phyloP scores from a whole-genome alignment of 2,329 filamentous ascomycete genomes.

The Chalara sp. region DNA sequence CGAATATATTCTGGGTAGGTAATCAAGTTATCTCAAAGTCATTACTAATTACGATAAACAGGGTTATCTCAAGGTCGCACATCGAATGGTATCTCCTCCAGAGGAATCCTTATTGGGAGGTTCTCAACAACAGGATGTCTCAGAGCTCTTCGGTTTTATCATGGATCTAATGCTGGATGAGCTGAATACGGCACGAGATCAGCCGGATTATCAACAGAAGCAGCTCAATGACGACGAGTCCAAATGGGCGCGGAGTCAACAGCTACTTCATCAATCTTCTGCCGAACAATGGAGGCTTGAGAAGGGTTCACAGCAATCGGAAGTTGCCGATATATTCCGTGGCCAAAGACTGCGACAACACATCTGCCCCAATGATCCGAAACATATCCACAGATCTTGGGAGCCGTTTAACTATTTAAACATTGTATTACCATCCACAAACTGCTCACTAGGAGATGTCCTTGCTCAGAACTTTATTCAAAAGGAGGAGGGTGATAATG shows the following conservation, averaged over 20 bases:
- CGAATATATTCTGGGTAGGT: constrained; percentile 52
- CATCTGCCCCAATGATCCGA: neutral
- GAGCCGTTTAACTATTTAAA: neutral
- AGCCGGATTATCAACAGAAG: neutral
- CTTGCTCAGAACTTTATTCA: neutral
- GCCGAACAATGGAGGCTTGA: neutral
- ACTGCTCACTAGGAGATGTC: neutral
- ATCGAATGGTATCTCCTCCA: neutral
- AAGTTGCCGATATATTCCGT: neutral
- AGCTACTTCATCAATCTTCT: neutral
- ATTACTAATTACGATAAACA: neutral
- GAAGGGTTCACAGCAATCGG: neutral
- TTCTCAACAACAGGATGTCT: neutral
- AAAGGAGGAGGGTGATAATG: neutral
- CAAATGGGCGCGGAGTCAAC: neutral
- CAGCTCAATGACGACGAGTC: neutral
- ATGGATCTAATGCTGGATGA: neutral
- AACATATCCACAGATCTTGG: neutral
- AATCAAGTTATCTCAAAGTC: neutral
- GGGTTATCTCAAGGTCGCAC: neutral
- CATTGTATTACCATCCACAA: too few relatives aligned
- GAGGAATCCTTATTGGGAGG: neutral
- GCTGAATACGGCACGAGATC: neutral
- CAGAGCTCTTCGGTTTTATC: neutral
- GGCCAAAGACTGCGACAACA: neutral